These are phyloP conservation scores for Plasmodium vinckei DNA, from an alignment of 169 alveolate genomes.

Conservation along the genomic window DNA sequence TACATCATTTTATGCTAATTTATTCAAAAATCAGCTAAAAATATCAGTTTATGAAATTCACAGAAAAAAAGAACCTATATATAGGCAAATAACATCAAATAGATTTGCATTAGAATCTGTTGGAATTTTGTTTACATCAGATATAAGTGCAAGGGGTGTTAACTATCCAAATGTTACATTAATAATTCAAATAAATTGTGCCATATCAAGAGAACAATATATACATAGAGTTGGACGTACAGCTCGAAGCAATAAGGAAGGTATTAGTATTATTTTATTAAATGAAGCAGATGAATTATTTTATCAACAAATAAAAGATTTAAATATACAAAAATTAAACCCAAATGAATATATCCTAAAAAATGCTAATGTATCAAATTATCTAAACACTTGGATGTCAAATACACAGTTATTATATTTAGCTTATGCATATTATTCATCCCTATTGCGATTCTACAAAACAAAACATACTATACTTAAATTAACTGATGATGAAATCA, in stretches of 20 bases:
- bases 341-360: constrained; percentile 56
- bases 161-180: constrained; percentile 97
- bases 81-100: constrained; percentile 75
- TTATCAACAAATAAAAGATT: constrained; percentile 73
- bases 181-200: constrained; percentile 96
- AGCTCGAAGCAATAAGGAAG: constrained; percentile 96
- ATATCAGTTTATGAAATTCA: constrained; percentile 80
- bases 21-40: constrained; percentile 79
- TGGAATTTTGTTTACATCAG: constrained; percentile 91
- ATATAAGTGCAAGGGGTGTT: constrained; percentile 97
- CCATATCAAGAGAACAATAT: constrained; percentile 95
- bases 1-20: constrained; percentile 78
- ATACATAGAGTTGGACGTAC: constrained; percentile 98
- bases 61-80: constrained; percentile 75
- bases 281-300: constrained; percentile 80
- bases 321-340: constrained; percentile 56
- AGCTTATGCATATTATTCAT: constrained; percentile 74
- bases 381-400: constrained; percentile 74
- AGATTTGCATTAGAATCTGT: constrained; percentile 75
- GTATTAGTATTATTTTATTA: constrained; percentile 84
- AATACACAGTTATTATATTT: constrained; percentile 67
- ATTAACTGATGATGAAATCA: constrained; percentile 75
- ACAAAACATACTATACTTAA: constrained; percentile 57
- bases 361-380: constrained; percentile 69
- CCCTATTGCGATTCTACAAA: constrained; percentile 70